These are phyloP conservation scores for Acacia pycnantha DNA, from an alignment of 331 rosid species.

Conservation along the genomic window DNA sequence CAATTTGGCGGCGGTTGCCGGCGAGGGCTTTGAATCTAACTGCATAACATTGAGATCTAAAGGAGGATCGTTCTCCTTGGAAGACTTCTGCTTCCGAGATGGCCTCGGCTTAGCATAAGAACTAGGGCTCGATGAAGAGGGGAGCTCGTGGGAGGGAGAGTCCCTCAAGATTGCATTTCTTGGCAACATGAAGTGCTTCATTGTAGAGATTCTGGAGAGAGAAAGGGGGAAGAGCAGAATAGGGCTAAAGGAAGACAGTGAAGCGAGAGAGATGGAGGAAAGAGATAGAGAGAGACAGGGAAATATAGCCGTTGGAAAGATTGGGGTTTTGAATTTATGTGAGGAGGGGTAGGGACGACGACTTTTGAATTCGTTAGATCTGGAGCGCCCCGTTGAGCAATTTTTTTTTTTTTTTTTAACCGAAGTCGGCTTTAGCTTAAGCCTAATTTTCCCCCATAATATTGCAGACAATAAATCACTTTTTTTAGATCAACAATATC, in stretches of 20 bases:
- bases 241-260: slow-evolving; percentile 14
- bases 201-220: slow-evolving; percentile 33
- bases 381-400: slow-evolving; percentile 29
- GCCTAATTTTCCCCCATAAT: background rate
- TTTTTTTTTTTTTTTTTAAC: background rate
- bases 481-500: background rate
- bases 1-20: slow-evolving; percentile 51
- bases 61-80: slow-evolving; percentile 83
- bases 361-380: slow-evolving; percentile 49
- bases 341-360: slow-evolving; percentile 14
- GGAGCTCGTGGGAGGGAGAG: slow-evolving; percentile 43
- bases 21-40: slow-evolving; percentile 58
- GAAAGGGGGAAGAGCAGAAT: background rate
- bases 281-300: slow-evolving; percentile 28
- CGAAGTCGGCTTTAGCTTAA: background rate
- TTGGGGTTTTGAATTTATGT: background rate
- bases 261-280: slow-evolving; percentile 25
- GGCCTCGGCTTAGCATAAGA: slow-evolving; percentile 48
- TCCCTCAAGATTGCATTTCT: slow-evolving; percentile 62
- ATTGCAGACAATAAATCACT: background rate
- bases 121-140: slow-evolving; percentile 56
- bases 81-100: slow-evolving; percentile 53
- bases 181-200: slow-evolving; percentile 89
- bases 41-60: slow-evolving; percentile 53
- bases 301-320: slow-evolving; percentile 32